Evolutionary conservation across 352 stramenopile species (phyloP).

Genomic region (Phytophthora constricta): DNA sequence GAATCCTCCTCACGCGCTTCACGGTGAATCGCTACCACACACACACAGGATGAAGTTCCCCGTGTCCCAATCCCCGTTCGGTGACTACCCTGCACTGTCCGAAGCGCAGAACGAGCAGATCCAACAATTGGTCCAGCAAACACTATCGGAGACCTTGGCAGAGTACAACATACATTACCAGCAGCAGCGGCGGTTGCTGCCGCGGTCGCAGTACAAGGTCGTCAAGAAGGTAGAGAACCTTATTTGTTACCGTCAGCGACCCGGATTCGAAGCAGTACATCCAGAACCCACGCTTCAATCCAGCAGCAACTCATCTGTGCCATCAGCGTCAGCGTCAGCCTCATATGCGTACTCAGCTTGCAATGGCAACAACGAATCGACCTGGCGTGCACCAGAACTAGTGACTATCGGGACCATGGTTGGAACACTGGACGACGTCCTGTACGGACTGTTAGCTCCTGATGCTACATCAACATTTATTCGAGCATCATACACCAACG

Average conservation of each 20-base stretch:
- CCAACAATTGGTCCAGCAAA: slow-evolving; percentile 20
- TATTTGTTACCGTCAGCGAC: slow-evolving; percentile 39
- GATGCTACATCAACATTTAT: slow-evolving; percentile 41
- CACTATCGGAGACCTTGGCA: slow-evolving; percentile 32
- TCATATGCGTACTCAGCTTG: slow-evolving; percentile 10
- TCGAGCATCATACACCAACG: slow-evolving; percentile 43
- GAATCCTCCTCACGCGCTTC: neutral
- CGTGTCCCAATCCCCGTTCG: slow-evolving; percentile 31
- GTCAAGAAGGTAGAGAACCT: slow-evolving; percentile 48
- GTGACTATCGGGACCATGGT: slow-evolving; percentile 47
- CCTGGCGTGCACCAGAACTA: slow-evolving; percentile 30
- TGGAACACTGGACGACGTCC: slow-evolving; percentile 59
- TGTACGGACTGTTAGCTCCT: slow-evolving; percentile 51
- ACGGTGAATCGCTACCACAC: neutral
- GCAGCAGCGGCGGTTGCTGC: slow-evolving; percentile 25
- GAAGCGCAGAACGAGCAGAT: slow-evolving; percentile 23
- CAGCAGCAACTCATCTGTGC: slow-evolving; percentile 5
- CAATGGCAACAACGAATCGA: slow-evolving; percentile 7
- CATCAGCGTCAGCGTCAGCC: slow-evolving; percentile 4
- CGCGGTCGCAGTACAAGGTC: slow-evolving; percentile 36
- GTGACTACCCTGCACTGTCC: slow-evolving; percentile 21
- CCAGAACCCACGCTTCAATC: neutral
- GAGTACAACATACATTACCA: slow-evolving; percentile 39
- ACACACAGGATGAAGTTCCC: slow-evolving; percentile 43
- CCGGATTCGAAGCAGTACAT: slow-evolving; percentile 1